These are phyloP conservation scores for Claviceps spartinae DNA, from an alignment of 2,329 filamentous ascomycete genomes.

Conservation along the genomic window DNA sequence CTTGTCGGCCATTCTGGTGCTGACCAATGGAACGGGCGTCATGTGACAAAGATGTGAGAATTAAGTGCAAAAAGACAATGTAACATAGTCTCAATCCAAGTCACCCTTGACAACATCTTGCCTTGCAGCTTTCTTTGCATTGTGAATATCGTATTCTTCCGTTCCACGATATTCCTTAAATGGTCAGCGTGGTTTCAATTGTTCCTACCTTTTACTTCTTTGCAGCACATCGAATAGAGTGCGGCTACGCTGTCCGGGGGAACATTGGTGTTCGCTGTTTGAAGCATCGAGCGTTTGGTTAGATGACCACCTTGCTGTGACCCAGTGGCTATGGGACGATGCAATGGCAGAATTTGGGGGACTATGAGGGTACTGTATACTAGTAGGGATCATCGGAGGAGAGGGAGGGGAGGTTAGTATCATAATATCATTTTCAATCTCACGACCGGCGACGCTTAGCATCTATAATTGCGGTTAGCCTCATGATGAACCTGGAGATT, in stretches of 20 bases:
- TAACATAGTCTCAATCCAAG: neutral
- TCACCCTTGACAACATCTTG: neutral
- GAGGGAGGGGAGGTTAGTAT: constrained; percentile 3
- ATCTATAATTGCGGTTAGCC: constrained; percentile 7
- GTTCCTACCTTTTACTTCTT: neutral
- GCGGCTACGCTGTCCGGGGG: neutral
- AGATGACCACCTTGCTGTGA: neutral
- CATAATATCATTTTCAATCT: neutral
- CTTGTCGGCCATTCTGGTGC: neutral
- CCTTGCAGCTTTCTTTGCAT: neutral
- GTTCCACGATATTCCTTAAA: neutral
- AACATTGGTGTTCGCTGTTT: neutral
- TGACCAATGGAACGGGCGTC: neutral
- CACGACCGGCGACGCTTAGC: constrained; percentile 10
- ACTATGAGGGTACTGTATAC: neutral
- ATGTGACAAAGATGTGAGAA: neutral
- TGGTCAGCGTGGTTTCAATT: constrained; percentile 1
- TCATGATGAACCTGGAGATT: neutral
- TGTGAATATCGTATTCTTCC: neutral
- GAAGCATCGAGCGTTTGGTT: neutral
- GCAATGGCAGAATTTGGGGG: neutral
- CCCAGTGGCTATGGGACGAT: neutral
- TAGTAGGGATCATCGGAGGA: neutral
- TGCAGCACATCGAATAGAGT: neutral
- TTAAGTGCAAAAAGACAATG: neutral